Conservation (phyloP, 768 basidiomycete species). For the Boletellus ananiceps region DNA sequence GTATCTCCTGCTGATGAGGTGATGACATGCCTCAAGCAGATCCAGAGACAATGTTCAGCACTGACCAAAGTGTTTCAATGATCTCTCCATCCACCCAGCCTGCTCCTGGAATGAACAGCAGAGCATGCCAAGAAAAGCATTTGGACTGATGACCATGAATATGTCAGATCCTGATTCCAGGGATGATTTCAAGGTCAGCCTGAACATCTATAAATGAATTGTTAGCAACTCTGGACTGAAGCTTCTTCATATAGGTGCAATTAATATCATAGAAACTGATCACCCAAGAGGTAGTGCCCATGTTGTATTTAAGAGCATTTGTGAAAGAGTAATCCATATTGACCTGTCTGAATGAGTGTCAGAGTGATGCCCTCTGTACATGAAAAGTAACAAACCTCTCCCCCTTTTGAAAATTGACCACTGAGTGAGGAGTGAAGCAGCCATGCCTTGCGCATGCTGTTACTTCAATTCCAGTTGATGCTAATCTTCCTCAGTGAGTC, state of each 20-base stretch:
- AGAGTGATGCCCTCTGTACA: too few species aligned
- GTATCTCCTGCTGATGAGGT: background rate
- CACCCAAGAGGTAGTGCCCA: background rate
- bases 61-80: slow-evolving; percentile 3
- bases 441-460: background rate
- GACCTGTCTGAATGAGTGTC: too few species aligned
- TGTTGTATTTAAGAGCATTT: background rate
- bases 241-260: slow-evolving; percentile 6
- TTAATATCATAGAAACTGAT: slow-evolving; percentile 4
- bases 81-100: slow-evolving; percentile 6
- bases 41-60: background rate
- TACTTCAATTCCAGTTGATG: too few species aligned
- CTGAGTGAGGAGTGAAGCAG: background rate
- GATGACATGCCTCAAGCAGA: background rate
- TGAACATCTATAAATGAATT: background rate
- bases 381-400: too few species aligned
- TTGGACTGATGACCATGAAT: slow-evolving; percentile 13
- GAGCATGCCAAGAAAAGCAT: background rate
- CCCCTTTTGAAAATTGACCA: background rate
- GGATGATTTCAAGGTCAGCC: background rate
- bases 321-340: slow-evolving; percentile 8
- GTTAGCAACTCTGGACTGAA: background rate
- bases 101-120: too few species aligned
- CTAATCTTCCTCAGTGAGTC: too few species aligned
- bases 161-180: slow-evolving; percentile 25